Conservation (phyloP, 371 early-diverging fungal species). For the Zychaea mexicana region DNA sequence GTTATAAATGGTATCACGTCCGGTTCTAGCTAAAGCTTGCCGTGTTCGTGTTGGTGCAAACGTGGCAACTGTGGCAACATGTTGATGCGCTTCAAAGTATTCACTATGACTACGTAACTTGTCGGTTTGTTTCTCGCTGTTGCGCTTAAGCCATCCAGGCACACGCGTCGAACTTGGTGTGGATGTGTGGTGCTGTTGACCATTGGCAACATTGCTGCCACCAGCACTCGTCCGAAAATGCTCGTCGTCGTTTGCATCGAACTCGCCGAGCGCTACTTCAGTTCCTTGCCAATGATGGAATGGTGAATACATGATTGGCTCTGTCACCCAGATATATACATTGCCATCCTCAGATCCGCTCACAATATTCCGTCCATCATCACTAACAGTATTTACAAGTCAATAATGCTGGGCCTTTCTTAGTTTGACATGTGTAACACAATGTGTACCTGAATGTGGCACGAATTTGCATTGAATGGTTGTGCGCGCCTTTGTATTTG, state of each 20-base stretch:
- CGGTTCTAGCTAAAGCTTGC: slow-evolving; percentile 55
- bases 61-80: slow-evolving; percentile 55
- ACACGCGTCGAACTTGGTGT: slow-evolving; percentile 1
- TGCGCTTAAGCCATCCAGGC: slow-evolving; percentile 14
- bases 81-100: slow-evolving; percentile 53
- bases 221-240: not conserved
- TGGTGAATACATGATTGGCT: slow-evolving; percentile 41
- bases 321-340: slow-evolving; percentile 76
- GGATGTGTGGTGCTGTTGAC: slow-evolving; percentile 7
- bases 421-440: too few species aligned
- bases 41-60: slow-evolving; percentile 68
- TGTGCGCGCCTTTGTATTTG: slow-evolving; percentile 79
- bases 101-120: slow-evolving; percentile 38
- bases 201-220: not conserved
- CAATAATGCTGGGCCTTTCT: too few species aligned
- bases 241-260: slow-evolving; percentile 9
- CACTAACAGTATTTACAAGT: slow-evolving; percentile 27
- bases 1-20: slow-evolving; percentile 48
- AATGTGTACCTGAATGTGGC: slow-evolving; percentile 68
- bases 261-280: slow-evolving; percentile 7
- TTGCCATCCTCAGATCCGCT: slow-evolving; percentile 82
- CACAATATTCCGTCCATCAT: slow-evolving; percentile 77
- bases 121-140: slow-evolving; percentile 28
- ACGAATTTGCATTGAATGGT: slow-evolving; percentile 65
- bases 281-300: slow-evolving; percentile 37